These are phyloP conservation scores for Helenozyma baotianmanensis DNA, from an alignment of 805 yeast species.

Conservation along the genomic window DNA sequence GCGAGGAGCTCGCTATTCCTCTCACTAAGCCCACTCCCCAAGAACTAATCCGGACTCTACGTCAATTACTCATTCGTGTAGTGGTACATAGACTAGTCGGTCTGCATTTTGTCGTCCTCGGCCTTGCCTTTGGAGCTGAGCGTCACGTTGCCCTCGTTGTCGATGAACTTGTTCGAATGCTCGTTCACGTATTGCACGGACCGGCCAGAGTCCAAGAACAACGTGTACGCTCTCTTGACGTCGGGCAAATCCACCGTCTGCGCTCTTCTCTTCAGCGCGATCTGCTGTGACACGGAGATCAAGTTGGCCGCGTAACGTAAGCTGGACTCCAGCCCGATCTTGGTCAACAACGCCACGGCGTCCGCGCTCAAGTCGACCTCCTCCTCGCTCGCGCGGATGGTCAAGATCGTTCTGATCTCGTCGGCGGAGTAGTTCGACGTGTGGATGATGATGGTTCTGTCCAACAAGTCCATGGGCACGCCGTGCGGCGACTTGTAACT, in stretches of 20 bases:
- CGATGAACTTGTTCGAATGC: conserved; percentile 62
- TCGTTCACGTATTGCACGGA: conserved; percentile 83
- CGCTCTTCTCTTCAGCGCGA: conserved; percentile 77
- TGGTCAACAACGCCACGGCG: conserved; percentile 82
- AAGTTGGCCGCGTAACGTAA: conserved; percentile 90
- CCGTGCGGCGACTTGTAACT: conserved; percentile 95
- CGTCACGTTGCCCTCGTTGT: conserved; percentile 70
- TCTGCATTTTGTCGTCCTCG: conserved; percentile 37
- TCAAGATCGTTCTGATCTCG: conserved; percentile 80
- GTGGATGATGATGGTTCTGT: conserved; percentile 88
- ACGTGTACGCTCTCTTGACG: conserved; percentile 77
- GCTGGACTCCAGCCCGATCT: conserved; percentile 85
- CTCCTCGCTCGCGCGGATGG: conserved; percentile 91
- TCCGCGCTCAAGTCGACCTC: conserved; percentile 80
- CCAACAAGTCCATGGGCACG: conserved; percentile 90
- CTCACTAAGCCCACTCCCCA: neutral
- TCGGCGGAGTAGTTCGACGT: conserved; percentile 73
- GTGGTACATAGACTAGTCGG: no score
- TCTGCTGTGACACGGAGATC: conserved; percentile 83
- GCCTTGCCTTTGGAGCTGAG: conserved; percentile 34
- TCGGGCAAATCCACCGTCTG: conserved; percentile 70
- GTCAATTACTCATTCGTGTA: no score
- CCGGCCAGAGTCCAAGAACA: conserved; percentile 86
- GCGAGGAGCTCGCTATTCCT: neutral
- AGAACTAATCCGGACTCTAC: no score